Evolutionary conservation across 179 eudicot genomes (phyloP), one percentile per base, ranked within the genome.

Genomic region (Spinacia oleracea): DNA sequence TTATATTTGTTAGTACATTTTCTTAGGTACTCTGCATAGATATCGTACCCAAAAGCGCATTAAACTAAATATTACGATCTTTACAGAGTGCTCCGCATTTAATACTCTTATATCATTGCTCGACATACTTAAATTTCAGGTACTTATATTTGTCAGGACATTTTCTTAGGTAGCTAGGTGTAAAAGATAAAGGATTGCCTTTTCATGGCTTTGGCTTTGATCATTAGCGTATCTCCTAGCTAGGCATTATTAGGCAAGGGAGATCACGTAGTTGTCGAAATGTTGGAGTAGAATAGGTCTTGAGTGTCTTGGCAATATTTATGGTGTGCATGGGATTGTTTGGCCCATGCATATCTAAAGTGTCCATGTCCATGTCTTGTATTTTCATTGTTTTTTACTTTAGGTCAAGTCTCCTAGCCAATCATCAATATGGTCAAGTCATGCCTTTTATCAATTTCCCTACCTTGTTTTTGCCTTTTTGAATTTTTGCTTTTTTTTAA

Each of bases 281-380:
- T n/a, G n/a, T n/a, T n/a, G n/a, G n/a, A n/a, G n/a, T n/a, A n/a
- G n/a, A 46, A 20, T 68, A 40, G 72, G 29, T 21, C n/a, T 34
- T 15, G 50, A 38, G n/a, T n/a, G n/a, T n/a, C n/a, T n/a, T n/a
- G n/a, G n/a, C n/a, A n/a, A n/a, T 51, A 68, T 68, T n/a, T 42
- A 21, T 5, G 35, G 56, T 53, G 55, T 70, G 73, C 73, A 70
- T 23, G 14, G 15, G n/a, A 29, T 29, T 70, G 75, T 72, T 46
- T 51, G 62, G 62, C 62, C 75, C 75, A 51, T 29, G 31, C 31
- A 50, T 72, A 40, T 72, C 75, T 31, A 72, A 72, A 20, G 42
- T 31, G n/a, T 21, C 43, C 43, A 72, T 31, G n/a, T 21, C 43
- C 43, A 72, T 10, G 43, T 51, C 43, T 51, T 51, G 62, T 70